Evolutionary conservation across 306 rosid genomes (phyloP), one percentile per base, ranked within the genome.

Genomic region (Cajanus cajan): DNA sequence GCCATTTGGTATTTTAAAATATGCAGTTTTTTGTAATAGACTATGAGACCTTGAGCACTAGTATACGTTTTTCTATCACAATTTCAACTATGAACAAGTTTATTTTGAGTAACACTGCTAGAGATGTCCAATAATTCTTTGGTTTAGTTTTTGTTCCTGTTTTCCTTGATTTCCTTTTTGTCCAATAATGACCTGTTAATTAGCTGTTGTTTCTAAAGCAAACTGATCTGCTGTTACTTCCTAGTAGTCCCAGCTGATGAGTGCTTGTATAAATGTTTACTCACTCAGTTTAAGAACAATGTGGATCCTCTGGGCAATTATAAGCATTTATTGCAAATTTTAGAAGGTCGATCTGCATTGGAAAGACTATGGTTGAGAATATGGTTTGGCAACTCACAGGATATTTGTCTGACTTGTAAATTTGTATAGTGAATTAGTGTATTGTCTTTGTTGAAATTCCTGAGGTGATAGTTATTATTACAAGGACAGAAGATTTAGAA

Each of bases 251-350:
- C 65, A 57, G 41, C 48, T 50, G 19, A 37, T 24, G 25, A 16
- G 7, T 81, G 13, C 10, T n/a, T 43, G 19, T 55, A 4, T 8
- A 16, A 69, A 51, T 44, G n/a, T 41, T 55, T 71, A n/a, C n/a
- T n/a, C n/a, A 43, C 59, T 66, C n/a, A 37, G 41, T 3, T 71
- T 64, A 24, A 54, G 76, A 78, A 58, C 82, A 52, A 41, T 50
- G 45, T 61, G 43, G 2, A 39, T 4, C 68, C 47, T 37, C 65
- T 73, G 50, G 45, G 48, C 8, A 52, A 8, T 25, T 66, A 48
- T 28, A 33, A n/a, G 34, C 16, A 44, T 57, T 83, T 73, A 21
- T 55, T 48, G 22, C 37, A 11, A 36, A 66, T 25, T 83, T 28
- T 40, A 3, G 34, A 66, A 73, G 68, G 61, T 50, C 13, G 11